Base-by-base conservation (phyloP, 2,329 filamentous ascomycete genomes). In the Xylariaceae sp. region DNA sequence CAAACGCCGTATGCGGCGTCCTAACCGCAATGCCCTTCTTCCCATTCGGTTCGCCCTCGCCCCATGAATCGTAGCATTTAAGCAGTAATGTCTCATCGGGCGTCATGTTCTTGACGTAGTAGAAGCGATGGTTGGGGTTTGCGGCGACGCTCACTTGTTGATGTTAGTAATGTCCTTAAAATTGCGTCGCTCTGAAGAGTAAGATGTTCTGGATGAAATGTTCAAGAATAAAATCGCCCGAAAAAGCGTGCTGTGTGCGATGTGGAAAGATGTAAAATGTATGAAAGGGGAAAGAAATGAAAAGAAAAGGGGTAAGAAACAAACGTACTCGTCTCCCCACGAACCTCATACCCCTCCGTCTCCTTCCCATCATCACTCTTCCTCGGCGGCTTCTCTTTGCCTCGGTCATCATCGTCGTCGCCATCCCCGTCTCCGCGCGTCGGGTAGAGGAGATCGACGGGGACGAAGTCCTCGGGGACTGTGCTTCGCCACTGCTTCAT, bases 51-150 rank as follows among this genome's bases (percentile, higher is more conserved):
- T 68, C 59, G 1, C 79, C 79, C 53, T 77, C 67, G 56, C 69
- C 73, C 65, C 74, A 72, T 3, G 78, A 80, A 67, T 83, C 80
- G 63, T 82, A 82, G 66, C 81, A 83, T 76, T 83, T 80, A 64
- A 80, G 74, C 45, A 80, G 71, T 64, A 80, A 66, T 7, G 70
- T 76, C 70, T 80, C 76, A n/a, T 78, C 77, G 3, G 77, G 77
- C 51, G 78, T 83, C 86, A 88, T 88, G 67, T 88, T 85, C 73
- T 86, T 87, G 69, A 82, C 75, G 65, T 88, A 89, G 67, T 81
- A 88, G 66, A 87, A 87, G 65, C 77, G 76, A 69, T 89, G 86
- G 13, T 71, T 71, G 6, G 82, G 79, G 64, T 75, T 87, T 2
- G 84, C 78, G 51, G 78, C 75, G 0, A 89, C 82, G 0, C 76